Conservation (phyloP, 2,329 filamentous ascomycete species). For the Aureobasidium mangrovei region DNA sequence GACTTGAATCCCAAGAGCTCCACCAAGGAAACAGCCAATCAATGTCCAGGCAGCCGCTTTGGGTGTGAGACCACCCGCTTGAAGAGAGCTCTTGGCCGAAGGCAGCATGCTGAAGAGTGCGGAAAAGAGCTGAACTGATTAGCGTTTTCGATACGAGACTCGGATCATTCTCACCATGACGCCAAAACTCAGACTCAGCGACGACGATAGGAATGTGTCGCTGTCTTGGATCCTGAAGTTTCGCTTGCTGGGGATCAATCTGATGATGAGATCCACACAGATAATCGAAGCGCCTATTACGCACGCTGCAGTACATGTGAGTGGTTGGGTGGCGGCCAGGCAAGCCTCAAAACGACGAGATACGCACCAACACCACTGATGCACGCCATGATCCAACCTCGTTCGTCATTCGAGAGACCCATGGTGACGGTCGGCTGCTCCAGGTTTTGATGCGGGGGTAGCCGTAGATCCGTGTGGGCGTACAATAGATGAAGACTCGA, state of each 20-base stretch:
- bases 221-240: conserved; percentile 85
- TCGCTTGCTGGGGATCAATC: conserved; percentile 60
- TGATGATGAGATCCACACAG: conserved; percentile 72
- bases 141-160: not conserved
- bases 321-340: not conserved
- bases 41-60: conserved; percentile 59
- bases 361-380: conserved; percentile 65
- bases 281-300: conserved; percentile 74
- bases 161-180: conserved; percentile 64
- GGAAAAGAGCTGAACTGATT: conserved; percentile 64
- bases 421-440: conserved; percentile 21
- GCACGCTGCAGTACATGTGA: conserved; percentile 33
- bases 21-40: conserved; percentile 60
- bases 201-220: conserved; percentile 77
- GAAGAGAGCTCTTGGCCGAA: conserved; percentile 69
- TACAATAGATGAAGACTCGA: not conserved
- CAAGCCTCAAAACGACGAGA: conserved; percentile 12
- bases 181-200: conserved; percentile 85
- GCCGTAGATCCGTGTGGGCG: not conserved
- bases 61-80: conserved; percentile 57
- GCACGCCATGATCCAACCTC: conserved; percentile 85
- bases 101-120: conserved; percentile 90
- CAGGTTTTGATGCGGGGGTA: not conserved
- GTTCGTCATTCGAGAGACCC: conserved; percentile 66
- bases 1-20: conserved; percentile 67